Evolutionary conservation across 345 rosid genomes (phyloP), one percentile per base, ranked within the genome.

Genomic region (Salix brachista): DNA sequence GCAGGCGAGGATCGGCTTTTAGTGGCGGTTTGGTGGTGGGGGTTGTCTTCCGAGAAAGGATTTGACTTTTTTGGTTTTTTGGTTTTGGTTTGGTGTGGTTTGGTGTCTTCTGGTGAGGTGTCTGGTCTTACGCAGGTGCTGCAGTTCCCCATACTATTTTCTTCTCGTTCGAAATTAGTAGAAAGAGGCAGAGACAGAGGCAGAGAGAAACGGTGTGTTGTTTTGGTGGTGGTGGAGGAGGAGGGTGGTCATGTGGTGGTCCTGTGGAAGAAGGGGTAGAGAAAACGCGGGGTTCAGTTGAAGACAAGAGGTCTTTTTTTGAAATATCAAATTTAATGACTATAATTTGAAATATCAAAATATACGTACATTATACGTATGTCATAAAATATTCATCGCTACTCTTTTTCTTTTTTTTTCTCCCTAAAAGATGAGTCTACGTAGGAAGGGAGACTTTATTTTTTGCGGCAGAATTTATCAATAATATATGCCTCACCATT

Each of bases 61-160:
- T 92, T 94, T 19, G 89, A 72, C 61, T 78, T 89, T 90, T 73
- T 70, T 81, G 64, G 4, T 75, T 73, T 83, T 84, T 4, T 65
- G 81, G 13, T 68, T 75, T 65, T 75, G 77, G 54, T 85, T 78
- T 12, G 81, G 70, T 68, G 72, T 25, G 42, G 36, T 64, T 70
- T 30, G 21, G 21, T 62, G 77, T 83, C 80, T 7, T 82, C 81
- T 56, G 79, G 78, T 23, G 80, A 77, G 10, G 88, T 68, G 72
- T 87, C 84, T 17, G 95, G 91, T 65, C 89, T 87, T 32, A 93
- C 90, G 72, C 99, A 95, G 39, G 86, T 88, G 93, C 86, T 90
- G 74, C 99, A 95, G 89, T 95, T 95, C 48, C 99, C 99, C 99
- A 95, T 95, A 41, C 64, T 23, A 14, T 18, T 26, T 21, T 6